A percentile compares a stretch with the other conserved stretches of the same genome.
Conservation (phyloP, 2,329 filamentous ascomycete species). For the Microdochium trichocladiopsis region DNA sequence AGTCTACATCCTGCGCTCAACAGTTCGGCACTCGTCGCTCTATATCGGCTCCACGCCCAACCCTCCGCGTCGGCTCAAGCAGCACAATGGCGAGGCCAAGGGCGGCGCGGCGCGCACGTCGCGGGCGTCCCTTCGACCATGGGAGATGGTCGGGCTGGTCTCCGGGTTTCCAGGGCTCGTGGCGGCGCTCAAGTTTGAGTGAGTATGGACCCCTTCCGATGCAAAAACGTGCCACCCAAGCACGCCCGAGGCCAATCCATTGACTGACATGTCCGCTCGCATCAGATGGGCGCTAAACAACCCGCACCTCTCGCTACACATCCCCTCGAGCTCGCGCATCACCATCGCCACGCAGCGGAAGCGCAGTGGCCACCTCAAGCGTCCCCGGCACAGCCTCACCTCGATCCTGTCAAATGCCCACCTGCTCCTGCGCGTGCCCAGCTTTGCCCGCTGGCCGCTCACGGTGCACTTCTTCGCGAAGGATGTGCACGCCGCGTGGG, state of each 20-base stretch:
- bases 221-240: too few species aligned
- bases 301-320: constrained; percentile 72
- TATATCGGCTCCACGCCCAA: constrained; percentile 94
- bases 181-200: constrained; percentile 92
- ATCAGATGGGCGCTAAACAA: constrained; percentile 96
- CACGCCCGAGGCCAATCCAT: too few species aligned
- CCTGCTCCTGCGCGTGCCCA: constrained; percentile 68
- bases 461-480: constrained; percentile 69
- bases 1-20: constrained; percentile 87
- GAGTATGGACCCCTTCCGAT: too few species aligned
- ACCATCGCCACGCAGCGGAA: constrained; percentile 43
- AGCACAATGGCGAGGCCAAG: constrained; percentile 81
- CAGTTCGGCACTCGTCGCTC: constrained; percentile 59
- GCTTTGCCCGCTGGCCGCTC: constrained; percentile 79
- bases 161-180: constrained; percentile 83
- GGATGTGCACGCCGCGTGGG: constrained; percentile 67
- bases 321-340: constrained; percentile 57
- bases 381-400: constrained; percentile 52
- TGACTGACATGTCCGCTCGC: too few species aligned
- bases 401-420: constrained; percentile 76
- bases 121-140: constrained; percentile 62
- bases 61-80: constrained; percentile 73
- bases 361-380: constrained; percentile 44
- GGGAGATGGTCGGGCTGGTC: constrained; percentile 85
- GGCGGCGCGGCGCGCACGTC: constrained; percentile 79